Percentiles rank a stretch among this genome's conserved stretches.
Conservation (phyloP, 495 filamentous ascomycete genomes). For the Podospora tetraspora region DNA sequence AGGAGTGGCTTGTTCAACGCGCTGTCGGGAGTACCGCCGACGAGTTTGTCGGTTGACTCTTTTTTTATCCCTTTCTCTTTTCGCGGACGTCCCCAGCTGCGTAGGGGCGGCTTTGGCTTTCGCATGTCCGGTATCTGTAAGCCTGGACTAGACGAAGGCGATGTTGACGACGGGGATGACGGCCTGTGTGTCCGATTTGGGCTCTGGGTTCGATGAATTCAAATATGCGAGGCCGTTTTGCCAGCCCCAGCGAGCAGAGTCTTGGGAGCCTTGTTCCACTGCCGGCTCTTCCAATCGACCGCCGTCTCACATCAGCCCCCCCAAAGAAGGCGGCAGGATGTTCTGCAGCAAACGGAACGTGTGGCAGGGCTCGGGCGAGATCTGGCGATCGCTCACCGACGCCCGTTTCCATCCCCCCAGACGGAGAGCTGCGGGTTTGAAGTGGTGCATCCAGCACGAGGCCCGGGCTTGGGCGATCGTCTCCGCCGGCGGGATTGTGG, state of each 20-base stretch:
- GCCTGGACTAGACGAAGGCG: neutral
- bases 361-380: neutral
- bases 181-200: neutral
- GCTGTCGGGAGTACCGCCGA: neutral
- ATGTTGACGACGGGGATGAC: slow-evolving; percentile 2
- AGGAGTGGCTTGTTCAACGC: neutral
- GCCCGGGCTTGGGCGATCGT: neutral
- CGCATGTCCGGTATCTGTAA: neutral
- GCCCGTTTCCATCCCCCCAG: too few relatives aligned
- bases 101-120: neutral
- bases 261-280: neutral
- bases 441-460: neutral
- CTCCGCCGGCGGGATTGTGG: neutral
- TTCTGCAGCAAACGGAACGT: neutral
- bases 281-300: neutral
- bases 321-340: too few relatives aligned
- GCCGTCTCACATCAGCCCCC: neutral
- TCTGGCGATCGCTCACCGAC: neutral
- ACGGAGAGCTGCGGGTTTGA: too few relatives aligned
- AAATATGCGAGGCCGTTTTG: neutral
- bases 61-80: neutral
- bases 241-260: neutral
- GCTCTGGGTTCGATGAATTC: neutral
- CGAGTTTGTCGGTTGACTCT: neutral
- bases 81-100: neutral